These are phyloP conservation scores for Aureobasidium sp. DNA, from an alignment of 2,329 filamentous ascomycete species.

Conservation along the genomic window DNA sequence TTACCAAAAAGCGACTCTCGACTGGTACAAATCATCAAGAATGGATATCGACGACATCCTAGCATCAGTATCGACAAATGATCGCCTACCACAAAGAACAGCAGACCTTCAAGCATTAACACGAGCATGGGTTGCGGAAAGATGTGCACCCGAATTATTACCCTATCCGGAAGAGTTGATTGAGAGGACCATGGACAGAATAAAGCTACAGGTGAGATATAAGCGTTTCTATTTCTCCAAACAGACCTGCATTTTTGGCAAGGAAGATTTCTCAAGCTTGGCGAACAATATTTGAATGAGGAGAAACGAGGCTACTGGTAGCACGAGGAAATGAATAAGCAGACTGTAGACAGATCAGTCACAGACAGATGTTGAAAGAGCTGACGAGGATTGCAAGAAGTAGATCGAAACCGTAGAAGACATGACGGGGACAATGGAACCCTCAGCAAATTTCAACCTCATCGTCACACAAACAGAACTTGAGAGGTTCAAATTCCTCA, in stretches of 20 bases:
- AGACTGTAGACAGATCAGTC: too few relatives aligned
- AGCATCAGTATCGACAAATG: conserved; percentile 39
- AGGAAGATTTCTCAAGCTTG: too few relatives aligned
- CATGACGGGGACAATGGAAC: conserved; percentile 76
- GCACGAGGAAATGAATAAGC: too few relatives aligned
- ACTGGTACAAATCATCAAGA: neutral
- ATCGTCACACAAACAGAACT: conserved; percentile 96
- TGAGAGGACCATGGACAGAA: conserved; percentile 60
- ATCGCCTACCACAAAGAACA: conserved; percentile 49
- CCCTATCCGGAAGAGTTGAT: conserved; percentile 71
- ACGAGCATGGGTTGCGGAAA: conserved; percentile 87
- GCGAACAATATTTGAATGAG: too few relatives aligned
- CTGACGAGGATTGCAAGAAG: neutral
- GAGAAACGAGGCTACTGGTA: neutral
- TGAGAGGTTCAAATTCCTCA: conserved; percentile 85
- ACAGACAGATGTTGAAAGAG: too few relatives aligned
- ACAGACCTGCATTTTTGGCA: too few relatives aligned
- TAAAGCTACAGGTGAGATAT: conserved; percentile 25
- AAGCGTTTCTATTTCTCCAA: neutral
- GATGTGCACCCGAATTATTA: conserved; percentile 81
- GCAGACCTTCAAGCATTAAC: conserved; percentile 83
- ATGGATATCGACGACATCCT: conserved; percentile 49
- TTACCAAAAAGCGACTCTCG: too few relatives aligned
- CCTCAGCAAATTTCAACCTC: conserved; percentile 83
- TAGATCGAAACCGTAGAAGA: conserved; percentile 46